Evolutionary conservation across 257 asterid genomes (phyloP), one percentile per base, ranked within the genome.

Genomic region (Orobanche coerulescens): DNA sequence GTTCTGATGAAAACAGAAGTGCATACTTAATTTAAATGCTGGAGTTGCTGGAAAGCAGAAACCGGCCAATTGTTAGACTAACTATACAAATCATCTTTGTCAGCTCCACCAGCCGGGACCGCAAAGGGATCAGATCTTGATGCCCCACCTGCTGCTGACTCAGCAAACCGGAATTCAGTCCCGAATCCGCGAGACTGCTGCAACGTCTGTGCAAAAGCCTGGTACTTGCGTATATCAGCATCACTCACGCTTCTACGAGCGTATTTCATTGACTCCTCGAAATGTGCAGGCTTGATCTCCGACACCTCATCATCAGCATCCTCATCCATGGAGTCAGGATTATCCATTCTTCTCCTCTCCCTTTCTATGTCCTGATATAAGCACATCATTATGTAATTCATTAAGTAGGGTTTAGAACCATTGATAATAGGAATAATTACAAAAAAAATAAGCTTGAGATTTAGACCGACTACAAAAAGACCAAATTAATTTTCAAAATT

Each of bases 171-270:
- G 53, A 79, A 82, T 34, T 79, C 82, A 0, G 75, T 52, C 24
- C 86, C 84, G 22, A 82, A 82, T 4, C 86, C 90, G 6, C 90
- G 78, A 3, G 86, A 79, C 66, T 82, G 86, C 70, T 82, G 89
- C 80, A 82, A 70, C 33, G 89, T 79, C 80, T 79, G 84, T 11
- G 86, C 90, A 66, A 82, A 82, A 1, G 85, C 79, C 78, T 79
- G 82, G 69, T 82, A 82, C 62, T 82, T 82, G 67, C 82, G 80
- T 19, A 82, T 77, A 42, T 82, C 86, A 65, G 85, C 80, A 33
- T 79, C 84, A 22, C 89, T 73, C 36, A 82, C 89, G 67, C 89
- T 82, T 62, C 86, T 77, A 34, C 90, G 83, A 4, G 90, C 84
- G 10, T 14, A 83, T 65, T 78, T 83, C 86, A 83, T 83, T 4